A percentile compares a stretch with the other conserved stretches of the same genome.
Evolutionary conservation across 345 rosid species (phyloP).

Genomic region (Iberis pinnata): DNA sequence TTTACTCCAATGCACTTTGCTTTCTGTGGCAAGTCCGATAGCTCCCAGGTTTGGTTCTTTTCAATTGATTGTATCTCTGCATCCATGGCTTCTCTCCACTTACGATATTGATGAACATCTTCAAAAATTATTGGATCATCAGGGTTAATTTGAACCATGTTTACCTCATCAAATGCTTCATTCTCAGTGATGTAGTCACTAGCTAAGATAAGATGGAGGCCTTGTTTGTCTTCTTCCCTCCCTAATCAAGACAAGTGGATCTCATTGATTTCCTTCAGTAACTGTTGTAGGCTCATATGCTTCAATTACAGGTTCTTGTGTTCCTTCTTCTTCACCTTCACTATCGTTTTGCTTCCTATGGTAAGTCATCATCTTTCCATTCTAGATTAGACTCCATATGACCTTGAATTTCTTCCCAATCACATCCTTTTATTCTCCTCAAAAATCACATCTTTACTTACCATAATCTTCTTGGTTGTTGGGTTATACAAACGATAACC

Average conservation of each 20-base stretch:
- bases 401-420: not conserved
- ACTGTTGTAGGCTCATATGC: not conserved
- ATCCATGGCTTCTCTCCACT: not conserved
- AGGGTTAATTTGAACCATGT: not conserved
- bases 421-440: not conserved
- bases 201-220: no score
- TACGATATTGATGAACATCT: not conserved
- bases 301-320: not conserved
- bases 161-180: not conserved
- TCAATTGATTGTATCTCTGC: not conserved
- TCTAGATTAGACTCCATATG: not conserved
- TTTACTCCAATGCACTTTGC: not conserved
- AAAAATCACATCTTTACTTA: not conserved
- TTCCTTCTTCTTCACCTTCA: not conserved
- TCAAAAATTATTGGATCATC: not conserved
- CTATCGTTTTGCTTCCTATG: not conserved
- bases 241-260: no score
- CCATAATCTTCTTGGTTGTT: no score
- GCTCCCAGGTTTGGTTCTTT: not conserved
- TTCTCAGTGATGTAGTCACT: no score
- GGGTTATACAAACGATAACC: not conserved
- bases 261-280: not conserved
- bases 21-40: not conserved
- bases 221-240: no score
- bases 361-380: not conserved